Conservation (phyloP, 2,329 filamentous ascomycete species). For the Endocalyx cinctus region DNA sequence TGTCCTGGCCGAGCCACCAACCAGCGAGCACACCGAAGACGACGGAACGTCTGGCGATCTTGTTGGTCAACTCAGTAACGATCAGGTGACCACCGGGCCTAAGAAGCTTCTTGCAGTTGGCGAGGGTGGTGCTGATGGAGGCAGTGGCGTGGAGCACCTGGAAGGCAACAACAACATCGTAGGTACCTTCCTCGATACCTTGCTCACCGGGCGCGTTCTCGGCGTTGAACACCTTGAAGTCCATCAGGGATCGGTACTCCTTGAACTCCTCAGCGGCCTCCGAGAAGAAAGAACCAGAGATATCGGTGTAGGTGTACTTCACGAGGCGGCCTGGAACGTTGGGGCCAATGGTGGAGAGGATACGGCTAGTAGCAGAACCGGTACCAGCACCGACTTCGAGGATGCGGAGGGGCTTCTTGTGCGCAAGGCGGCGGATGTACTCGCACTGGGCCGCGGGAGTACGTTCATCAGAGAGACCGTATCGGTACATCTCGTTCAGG, state of each 20-base stretch:
- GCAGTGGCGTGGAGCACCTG: slow-evolving; percentile 27
- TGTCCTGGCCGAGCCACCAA: slow-evolving; percentile 28
- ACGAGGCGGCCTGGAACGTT: slow-evolving; percentile 24
- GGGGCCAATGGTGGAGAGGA: slow-evolving; percentile 30
- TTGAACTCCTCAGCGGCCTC: slow-evolving; percentile 27
- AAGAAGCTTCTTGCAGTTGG: slow-evolving; percentile 21
- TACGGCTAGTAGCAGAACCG: slow-evolving; percentile 33
- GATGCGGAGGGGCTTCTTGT: slow-evolving; percentile 30
- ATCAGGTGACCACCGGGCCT: slow-evolving; percentile 27
- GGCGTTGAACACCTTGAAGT: slow-evolving; percentile 25
- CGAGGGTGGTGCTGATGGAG: slow-evolving; percentile 20
- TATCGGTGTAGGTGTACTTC: slow-evolving; percentile 42
- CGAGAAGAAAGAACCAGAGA: slow-evolving; percentile 33
- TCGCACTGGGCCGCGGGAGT: slow-evolving; percentile 23
- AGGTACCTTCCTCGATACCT: slow-evolving; percentile 23
- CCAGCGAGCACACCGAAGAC: slow-evolving; percentile 27
- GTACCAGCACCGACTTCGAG: slow-evolving; percentile 39
- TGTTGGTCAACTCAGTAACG: slow-evolving; percentile 22
- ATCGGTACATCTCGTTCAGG: slow-evolving; percentile 24
- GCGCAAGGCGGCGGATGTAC: slow-evolving; percentile 20
- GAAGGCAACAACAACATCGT: slow-evolving; percentile 27
- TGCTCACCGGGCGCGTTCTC: slow-evolving; percentile 20
- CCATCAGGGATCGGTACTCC: slow-evolving; percentile 22
- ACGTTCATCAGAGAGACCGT: slow-evolving; percentile 24
- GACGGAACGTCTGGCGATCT: slow-evolving; percentile 22